Evolutionary conservation across 371 early-diverging fungal species (phyloP).

Genomic region (Circinella umbellata): DNA sequence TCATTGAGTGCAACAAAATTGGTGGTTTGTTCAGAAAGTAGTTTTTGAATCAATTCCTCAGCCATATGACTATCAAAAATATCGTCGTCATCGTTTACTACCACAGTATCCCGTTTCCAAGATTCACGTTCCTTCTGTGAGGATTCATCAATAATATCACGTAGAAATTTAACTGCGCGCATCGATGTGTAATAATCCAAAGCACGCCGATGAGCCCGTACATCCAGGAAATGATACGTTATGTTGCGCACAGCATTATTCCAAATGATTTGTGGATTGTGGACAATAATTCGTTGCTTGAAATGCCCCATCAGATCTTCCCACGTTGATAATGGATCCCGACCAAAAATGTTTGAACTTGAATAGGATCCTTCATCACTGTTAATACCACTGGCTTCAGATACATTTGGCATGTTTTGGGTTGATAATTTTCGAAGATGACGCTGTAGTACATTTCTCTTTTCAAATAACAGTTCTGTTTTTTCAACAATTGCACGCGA

Average conservation of each 20-base stretch:
- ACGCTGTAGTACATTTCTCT: conserved; percentile 43
- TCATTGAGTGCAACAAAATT: conserved; percentile 59
- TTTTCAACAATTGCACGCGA: conserved; percentile 48
- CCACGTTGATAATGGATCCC: conserved; percentile 42
- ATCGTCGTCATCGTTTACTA: conserved; percentile 35
- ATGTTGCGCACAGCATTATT: conserved; percentile 58
- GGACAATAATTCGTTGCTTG: conserved; percentile 52
- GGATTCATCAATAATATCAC: conserved; percentile 43
- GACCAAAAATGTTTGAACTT: conserved; percentile 37
- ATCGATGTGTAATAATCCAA: conserved; percentile 53
- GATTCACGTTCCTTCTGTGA: conserved; percentile 25
- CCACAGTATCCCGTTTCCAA: conserved; percentile 25
- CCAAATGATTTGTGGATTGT: conserved; percentile 59
- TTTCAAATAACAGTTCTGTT: conserved; percentile 48
- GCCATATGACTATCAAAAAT: conserved; percentile 47
- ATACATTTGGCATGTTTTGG: conserved; percentile 29
- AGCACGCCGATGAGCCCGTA: conserved; percentile 50
- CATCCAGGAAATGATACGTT: conserved; percentile 49
- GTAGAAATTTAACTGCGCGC: conserved; percentile 53
- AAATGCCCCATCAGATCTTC: conserved; percentile 53
- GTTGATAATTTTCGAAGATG: conserved; percentile 39
- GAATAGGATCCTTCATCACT: conserved; percentile 23
- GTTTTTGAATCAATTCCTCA: conserved; percentile 55
- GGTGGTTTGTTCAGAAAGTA: conserved; percentile 56
- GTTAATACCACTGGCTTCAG: background rate